Evolutionary conservation across 2,329 filamentous ascomycete genomes (phyloP).

Genomic region (Aspergillus ruber): DNA sequence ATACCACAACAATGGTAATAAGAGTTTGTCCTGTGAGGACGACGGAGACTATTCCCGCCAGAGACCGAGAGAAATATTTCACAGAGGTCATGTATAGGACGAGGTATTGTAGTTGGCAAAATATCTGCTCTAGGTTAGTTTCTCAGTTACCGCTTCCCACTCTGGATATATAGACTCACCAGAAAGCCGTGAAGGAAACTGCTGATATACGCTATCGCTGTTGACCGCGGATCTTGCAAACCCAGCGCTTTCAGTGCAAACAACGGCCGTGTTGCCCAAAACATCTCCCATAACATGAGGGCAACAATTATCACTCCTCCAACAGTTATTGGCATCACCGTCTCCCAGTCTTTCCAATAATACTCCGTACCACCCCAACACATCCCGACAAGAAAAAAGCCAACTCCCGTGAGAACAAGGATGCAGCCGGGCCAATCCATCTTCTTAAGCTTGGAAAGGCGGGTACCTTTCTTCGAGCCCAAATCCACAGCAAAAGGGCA

Average conservation of each 20-base stretch:
- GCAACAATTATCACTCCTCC: constrained; percentile 26
- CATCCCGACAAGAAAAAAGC: constrained; percentile 36
- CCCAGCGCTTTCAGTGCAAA: constrained; percentile 28
- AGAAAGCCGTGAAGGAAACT: constrained; percentile 40
- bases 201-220: constrained; percentile 34
- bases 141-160: neutral
- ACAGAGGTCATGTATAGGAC: constrained; percentile 37
- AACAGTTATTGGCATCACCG: constrained; percentile 33
- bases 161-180: constrained; percentile 21
- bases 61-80: constrained; percentile 24
- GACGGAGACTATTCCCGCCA: constrained; percentile 35
- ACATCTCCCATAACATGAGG: constrained; percentile 31
- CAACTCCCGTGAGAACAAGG: constrained; percentile 34
- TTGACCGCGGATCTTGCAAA: constrained; percentile 32
- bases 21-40: constrained; percentile 27
- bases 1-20: constrained; percentile 14
- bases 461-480: constrained; percentile 15
- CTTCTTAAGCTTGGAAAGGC: constrained; percentile 15
- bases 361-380: constrained; percentile 39
- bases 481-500: constrained; percentile 27
- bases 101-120: constrained; percentile 38
- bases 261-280: constrained; percentile 28
- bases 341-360: constrained; percentile 34
- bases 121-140: constrained; percentile 24
- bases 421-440: constrained; percentile 40